phyloP scores from a whole-genome alignment of 129 eudicot genomes.

The Saposhnikovia divaricata region DNA sequence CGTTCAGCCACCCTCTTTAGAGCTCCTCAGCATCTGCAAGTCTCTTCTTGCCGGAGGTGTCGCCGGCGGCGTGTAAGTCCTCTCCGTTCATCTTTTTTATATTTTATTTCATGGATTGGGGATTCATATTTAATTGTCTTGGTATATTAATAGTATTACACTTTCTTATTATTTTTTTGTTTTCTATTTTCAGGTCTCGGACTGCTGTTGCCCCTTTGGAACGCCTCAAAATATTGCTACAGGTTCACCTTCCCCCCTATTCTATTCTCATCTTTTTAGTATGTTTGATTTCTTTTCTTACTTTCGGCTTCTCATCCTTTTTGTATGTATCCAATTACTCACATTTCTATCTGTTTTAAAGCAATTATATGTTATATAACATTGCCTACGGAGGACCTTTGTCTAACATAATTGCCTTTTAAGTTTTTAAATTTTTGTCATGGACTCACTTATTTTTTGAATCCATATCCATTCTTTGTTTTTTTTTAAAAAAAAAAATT shows the following conservation, averaged over 20 bases:
- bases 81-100: too few relatives aligned
- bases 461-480: not conserved
- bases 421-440: not conserved
- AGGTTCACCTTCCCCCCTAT: conserved; percentile 28
- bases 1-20: conserved; percentile 61
- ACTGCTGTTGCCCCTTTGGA: conserved; percentile 92
- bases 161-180: not conserved
- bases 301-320: not conserved
- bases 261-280: not conserved
- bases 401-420: not conserved
- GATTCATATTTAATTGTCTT: too few relatives aligned
- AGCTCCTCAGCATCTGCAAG: conserved; percentile 64
- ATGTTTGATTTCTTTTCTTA: not conserved
- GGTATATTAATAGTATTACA: not conserved
- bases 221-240: conserved; percentile 70
- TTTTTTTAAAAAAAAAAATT: not conserved
- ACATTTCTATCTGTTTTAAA: not conserved
- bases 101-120: too few relatives aligned
- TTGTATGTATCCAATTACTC: not conserved
- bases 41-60: conserved; percentile 94
- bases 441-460: not conserved
- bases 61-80: conserved; percentile 91
- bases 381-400: not conserved
- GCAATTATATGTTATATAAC: not conserved
- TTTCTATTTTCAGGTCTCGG: conserved; percentile 56